Evolutionary conservation across 2,329 filamentous ascomycete species (phyloP).

Genomic region (Trichophaea hybrida): DNA sequence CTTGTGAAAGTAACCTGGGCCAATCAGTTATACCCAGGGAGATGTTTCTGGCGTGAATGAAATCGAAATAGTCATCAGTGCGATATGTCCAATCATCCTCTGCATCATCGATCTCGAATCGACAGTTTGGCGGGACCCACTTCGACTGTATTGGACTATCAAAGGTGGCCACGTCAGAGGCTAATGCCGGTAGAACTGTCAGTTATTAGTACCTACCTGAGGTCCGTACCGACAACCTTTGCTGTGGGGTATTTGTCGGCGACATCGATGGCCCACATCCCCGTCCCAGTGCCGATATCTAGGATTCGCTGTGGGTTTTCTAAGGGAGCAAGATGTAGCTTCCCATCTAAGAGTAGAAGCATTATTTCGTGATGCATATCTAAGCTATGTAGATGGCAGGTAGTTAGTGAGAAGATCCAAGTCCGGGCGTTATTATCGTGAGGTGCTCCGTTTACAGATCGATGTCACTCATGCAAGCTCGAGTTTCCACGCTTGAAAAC

Average conservation of each 20-base stretch:
- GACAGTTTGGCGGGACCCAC: background rate
- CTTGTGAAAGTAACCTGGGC: slow-evolving; percentile 14
- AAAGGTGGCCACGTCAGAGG: too few species aligned
- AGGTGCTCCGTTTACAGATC: too few species aligned
- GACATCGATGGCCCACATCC: slow-evolving; percentile 41
- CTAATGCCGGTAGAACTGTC: too few species aligned
- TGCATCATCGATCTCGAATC: slow-evolving; percentile 33
- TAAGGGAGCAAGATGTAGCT: slow-evolving; percentile 8
- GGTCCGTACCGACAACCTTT: slow-evolving; percentile 25
- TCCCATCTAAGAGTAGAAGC: slow-evolving; percentile 1
- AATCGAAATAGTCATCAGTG: background rate
- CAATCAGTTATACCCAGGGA: slow-evolving; percentile 21
- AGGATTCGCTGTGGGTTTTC: slow-evolving; percentile 3
- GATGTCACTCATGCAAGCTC: too few species aligned
- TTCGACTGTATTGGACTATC: background rate
- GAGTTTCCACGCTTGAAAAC: too few species aligned
- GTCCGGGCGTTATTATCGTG: background rate
- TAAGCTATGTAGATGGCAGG: slow-evolving; percentile 29
- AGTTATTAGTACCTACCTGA: slow-evolving; percentile 28
- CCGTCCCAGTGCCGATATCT: slow-evolving; percentile 37
- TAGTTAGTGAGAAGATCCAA: background rate
- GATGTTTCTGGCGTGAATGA: slow-evolving; percentile 19
- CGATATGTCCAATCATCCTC: slow-evolving; percentile 22
- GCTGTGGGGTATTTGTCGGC: slow-evolving; percentile 14
- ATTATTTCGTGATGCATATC: slow-evolving; percentile 28